phyloP scores from a whole-genome alignment of 768 basidiomycete species.

The Boletus barrowsii region DNA sequence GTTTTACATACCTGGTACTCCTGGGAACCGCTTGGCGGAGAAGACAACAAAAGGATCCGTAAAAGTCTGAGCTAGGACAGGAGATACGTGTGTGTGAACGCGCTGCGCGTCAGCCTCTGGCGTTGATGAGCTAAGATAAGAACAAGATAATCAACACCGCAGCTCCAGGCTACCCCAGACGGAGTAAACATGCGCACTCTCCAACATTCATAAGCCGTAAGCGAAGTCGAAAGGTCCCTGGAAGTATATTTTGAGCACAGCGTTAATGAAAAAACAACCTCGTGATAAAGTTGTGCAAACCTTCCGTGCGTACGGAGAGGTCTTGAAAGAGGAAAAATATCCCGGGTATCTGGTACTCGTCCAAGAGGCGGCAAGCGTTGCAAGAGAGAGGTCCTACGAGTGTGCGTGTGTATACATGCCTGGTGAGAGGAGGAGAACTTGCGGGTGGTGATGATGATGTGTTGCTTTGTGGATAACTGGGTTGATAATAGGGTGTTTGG shows the following conservation, averaged over 20 bases:
- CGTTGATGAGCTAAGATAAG: conserved; percentile 56
- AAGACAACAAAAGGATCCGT: conserved; percentile 83
- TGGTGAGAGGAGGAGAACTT: conserved; percentile 45
- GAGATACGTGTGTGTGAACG: conserved; percentile 66
- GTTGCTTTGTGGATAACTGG: conserved; percentile 22
- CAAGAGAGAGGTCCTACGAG: conserved; percentile 87
- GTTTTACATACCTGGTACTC: conserved; percentile 71
- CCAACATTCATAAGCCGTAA: conserved; percentile 89
- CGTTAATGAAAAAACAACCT: conserved; percentile 22
- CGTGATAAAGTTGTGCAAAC: conserved; percentile 40
- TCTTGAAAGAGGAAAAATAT: conserved; percentile 97
- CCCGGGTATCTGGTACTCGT: conserved; percentile 81
- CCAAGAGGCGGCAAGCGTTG: conserved; percentile 79
- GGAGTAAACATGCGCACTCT: conserved; percentile 59
- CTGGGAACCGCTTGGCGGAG: conserved; percentile 93
- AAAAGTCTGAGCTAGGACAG: conserved; percentile 80
- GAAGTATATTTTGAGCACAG: conserved; percentile 15
- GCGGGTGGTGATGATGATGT: conserved; percentile 30
- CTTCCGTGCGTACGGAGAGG: conserved; percentile 90
- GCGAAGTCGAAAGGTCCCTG: conserved; percentile 82
- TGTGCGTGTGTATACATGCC: conserved; percentile 78
- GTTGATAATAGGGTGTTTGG: conserved; percentile 32
- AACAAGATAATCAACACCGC: conserved; percentile 21
- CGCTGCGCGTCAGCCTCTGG: conserved; percentile 64
- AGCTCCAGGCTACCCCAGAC: conserved; percentile 15